Evolutionary conservation across 2,329 filamentous ascomycete species (phyloP).

Genomic region (Curvularia verruculosa): DNA sequence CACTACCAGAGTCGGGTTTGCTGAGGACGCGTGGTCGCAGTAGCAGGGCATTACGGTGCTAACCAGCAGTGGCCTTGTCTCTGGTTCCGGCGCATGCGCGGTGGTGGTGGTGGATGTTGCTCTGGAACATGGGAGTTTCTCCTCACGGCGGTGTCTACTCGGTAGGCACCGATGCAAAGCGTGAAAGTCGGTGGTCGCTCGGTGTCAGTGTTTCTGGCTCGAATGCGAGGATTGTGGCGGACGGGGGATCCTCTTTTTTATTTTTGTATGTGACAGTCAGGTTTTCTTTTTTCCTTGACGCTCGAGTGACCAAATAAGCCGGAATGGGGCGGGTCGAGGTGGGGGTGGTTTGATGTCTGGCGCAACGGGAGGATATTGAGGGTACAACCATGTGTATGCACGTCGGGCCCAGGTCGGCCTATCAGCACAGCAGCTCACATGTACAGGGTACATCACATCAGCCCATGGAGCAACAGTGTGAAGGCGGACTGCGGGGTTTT

Average conservation of each 20-base stretch:
- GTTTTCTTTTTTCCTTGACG: not conserved
- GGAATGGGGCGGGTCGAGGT: not conserved
- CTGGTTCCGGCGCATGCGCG: not conserved
- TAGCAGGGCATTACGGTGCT: not conserved
- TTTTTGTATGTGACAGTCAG: not conserved
- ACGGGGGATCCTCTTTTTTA: not conserved
- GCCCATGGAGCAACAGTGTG: slow-evolving; percentile 5
- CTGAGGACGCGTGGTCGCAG: not conserved
- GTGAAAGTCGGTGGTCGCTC: not conserved
- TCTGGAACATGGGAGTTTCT: not conserved
- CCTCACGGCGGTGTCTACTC: not conserved
- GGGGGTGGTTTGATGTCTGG: not conserved
- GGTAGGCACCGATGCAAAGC: not conserved
- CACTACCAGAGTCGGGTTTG: not conserved
- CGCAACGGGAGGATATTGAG: not conserved
- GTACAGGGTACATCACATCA: slow-evolving; percentile 3
- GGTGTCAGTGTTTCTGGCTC: not conserved
- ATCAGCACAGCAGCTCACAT: slow-evolving; percentile 2
- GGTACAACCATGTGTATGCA: not conserved
- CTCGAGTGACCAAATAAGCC: not conserved
- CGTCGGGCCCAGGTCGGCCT: slow-evolving; percentile 3
- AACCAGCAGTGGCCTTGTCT: not conserved
- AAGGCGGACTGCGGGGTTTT: not conserved
- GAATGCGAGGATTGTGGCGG: not conserved
- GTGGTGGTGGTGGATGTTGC: not conserved